Base-by-base conservation (phyloP, 129 eudicot species). In the Centaurea solstitialis region DNA sequence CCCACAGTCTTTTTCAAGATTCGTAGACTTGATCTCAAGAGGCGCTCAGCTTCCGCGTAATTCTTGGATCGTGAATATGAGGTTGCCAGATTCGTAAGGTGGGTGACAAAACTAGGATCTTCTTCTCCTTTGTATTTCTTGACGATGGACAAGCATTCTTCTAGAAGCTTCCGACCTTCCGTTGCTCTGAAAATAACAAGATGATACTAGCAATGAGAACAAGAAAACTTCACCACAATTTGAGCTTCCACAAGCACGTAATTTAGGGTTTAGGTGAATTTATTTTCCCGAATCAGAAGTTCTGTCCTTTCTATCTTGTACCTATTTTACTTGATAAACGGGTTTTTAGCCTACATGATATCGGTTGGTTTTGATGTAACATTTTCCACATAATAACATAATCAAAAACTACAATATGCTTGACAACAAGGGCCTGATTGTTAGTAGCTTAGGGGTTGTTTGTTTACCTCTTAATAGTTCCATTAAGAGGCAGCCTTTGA, bases 31-130 rank as follows among this genome's bases (percentile, higher is more conserved):
- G 81, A 88, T 87, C 94, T 86, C 43, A 92, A 79, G 65, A 89
- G 86, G 66, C 94, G 92, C 82, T 94, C 98, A 38, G 98, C 92
- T 87, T 94, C 98, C 15, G 78, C 91, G 38, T 79, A 94, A 80
- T 88, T 89, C 68, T 94, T 92, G 37, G 89, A 88, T 72, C 88
- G 89, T 20, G 97, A 94, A 82, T 94, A 90, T 13, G 98, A 94
- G 74, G 93, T 84, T 84, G 98, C 98, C 10, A 94, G 94, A 89
- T 94, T 94, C 38, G 86, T 86, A 18, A 92, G 88, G 79, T 92
- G 97, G 69, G 91, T 88, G 21, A 89, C 94, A 21, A 83, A 81
- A 86, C 88, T 79, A 7, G 91, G 96, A 83, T 92, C 92, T 9
- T 90, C 94, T 75, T 92, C 88, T 70, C 98, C 98, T 86, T 82